These are phyloP conservation scores for Colletotrichum liriopes DNA, from an alignment of 2,329 filamentous ascomycete species.

Conservation along the genomic window DNA sequence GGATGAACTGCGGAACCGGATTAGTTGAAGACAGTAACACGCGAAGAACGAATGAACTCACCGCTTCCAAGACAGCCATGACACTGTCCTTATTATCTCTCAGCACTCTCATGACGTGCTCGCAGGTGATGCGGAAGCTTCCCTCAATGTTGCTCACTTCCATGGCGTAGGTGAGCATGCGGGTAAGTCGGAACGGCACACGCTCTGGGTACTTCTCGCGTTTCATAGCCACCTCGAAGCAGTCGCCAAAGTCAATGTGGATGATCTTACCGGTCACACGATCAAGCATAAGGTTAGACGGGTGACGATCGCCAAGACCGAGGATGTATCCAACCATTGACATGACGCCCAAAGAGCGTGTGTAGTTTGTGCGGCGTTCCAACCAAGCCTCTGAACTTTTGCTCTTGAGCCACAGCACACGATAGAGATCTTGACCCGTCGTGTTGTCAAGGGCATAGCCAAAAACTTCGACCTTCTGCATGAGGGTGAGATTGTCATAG, in stretches of 20 bases:
- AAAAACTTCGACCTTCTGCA: constrained; percentile 99
- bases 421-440: constrained; percentile 97
- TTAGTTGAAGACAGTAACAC: constrained; percentile 45
- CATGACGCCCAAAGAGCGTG: constrained; percentile 96
- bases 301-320: constrained; percentile 95
- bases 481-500: constrained; percentile 97
- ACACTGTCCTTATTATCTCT: constrained; percentile 98
- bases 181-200: constrained; percentile 96
- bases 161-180: constrained; percentile 99
- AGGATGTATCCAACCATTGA: constrained; percentile 99
- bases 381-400: constrained; percentile 99
- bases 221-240: constrained; percentile 99
- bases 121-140: constrained; percentile 97
- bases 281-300: constrained; percentile 98
- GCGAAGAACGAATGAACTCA: constrained; percentile 67
- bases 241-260: constrained; percentile 99
- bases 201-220: constrained; percentile 98
- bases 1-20: constrained; percentile 81
- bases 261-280: constrained; percentile 96
- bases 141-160: constrained; percentile 99
- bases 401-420: constrained; percentile 98
- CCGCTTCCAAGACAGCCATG: constrained; percentile 97
- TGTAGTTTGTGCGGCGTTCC: constrained; percentile 98
- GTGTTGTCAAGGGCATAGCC: constrained; percentile 99
- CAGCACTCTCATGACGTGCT: constrained; percentile 97